These are phyloP conservation scores for Chloranthus sessilifolius DNA, from an alignment of 164 flowering plant genomes.

Conservation along the genomic window DNA sequence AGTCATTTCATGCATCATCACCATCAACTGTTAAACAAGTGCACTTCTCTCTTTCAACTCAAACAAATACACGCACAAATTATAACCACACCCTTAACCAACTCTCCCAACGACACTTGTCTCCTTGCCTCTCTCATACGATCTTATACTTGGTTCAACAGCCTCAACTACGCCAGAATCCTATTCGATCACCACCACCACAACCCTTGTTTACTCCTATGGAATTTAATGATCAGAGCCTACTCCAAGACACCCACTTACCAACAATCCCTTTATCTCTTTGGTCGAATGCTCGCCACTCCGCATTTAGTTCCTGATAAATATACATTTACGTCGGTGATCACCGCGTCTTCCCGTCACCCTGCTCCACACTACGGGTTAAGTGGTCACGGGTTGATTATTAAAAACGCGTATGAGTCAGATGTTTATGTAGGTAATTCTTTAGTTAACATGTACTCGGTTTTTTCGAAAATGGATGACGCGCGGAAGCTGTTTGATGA, in stretches of 20 bases:
- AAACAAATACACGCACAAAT: conserved; percentile 47
- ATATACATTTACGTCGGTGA: conserved; percentile 48
- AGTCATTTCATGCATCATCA: no score
- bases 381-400: conserved; percentile 33
- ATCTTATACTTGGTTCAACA: conserved; percentile 23
- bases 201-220: conserved; percentile 30
- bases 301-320: conserved; percentile 33
- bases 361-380: conserved; percentile 17
- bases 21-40: conserved; percentile 25
- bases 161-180: conserved; percentile 24
- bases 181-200: conserved; percentile 24
- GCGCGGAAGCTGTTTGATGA: conserved; percentile 42
- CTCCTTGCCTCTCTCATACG: conserved; percentile 37
- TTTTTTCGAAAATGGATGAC: conserved; percentile 23
- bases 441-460: conserved; percentile 33
- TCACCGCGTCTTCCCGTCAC: conserved; percentile 37
- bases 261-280: conserved; percentile 28
- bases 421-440: conserved; percentile 44
- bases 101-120: conserved; percentile 8
- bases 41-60: conserved; percentile 24
- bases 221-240: conserved; percentile 49
- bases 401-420: conserved; percentile 28
- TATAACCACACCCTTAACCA: conserved; percentile 27
- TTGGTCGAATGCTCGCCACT: conserved; percentile 26
- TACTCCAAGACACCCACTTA: conserved; percentile 32